phyloP scores from a whole-genome alignment of 2,329 filamentous ascomycete species.

The Aspergillus pseudotamarii region DNA sequence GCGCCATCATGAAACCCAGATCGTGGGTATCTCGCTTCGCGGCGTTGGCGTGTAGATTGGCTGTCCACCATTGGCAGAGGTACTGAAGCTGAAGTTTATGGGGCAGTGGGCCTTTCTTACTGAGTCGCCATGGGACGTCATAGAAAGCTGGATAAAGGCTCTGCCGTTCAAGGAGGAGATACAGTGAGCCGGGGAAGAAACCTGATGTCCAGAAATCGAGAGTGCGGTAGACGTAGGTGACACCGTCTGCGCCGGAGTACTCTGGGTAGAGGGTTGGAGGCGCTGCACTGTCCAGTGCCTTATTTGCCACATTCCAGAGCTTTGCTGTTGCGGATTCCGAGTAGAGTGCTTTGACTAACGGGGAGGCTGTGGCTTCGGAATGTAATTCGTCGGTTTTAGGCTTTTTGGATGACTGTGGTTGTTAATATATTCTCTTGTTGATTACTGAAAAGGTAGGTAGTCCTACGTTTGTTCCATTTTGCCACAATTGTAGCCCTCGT shows the following conservation, averaged over 20 bases:
- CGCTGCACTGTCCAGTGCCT: conserved; percentile 13
- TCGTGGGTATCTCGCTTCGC: conserved; percentile 56
- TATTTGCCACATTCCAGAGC: conserved; percentile 26
- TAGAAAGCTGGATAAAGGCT: conserved; percentile 31
- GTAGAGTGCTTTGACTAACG: conserved; percentile 17
- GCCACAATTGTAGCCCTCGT: not conserved
- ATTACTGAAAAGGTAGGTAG: fast-evolving
- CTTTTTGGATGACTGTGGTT: not conserved
- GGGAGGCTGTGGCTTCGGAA: not conserved
- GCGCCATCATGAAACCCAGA: conserved; percentile 58
- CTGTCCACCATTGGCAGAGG: conserved; percentile 48
- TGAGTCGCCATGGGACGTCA: conserved; percentile 9
- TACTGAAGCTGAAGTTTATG: conserved; percentile 21
- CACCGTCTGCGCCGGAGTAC: conserved; percentile 17
- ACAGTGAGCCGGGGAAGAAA: conserved; percentile 52
- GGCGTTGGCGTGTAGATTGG: conserved; percentile 41
- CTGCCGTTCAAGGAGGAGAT: conserved; percentile 40
- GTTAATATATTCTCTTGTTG: not conserved
- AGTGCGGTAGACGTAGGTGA: conserved; percentile 43
- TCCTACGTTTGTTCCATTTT: not conserved
- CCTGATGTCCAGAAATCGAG: conserved; percentile 53
- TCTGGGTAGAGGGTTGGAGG: conserved; percentile 19
- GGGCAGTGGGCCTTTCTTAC: conserved; percentile 11
- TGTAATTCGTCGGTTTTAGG: not conserved
- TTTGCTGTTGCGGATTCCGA: conserved; percentile 21